A percentile compares a stretch with the other conserved stretches of the same genome.
These are phyloP conservation scores for Fomitopsis pinicola DNA, from an alignment of 1,284 basidiomycete species.

Conservation along the genomic window DNA sequence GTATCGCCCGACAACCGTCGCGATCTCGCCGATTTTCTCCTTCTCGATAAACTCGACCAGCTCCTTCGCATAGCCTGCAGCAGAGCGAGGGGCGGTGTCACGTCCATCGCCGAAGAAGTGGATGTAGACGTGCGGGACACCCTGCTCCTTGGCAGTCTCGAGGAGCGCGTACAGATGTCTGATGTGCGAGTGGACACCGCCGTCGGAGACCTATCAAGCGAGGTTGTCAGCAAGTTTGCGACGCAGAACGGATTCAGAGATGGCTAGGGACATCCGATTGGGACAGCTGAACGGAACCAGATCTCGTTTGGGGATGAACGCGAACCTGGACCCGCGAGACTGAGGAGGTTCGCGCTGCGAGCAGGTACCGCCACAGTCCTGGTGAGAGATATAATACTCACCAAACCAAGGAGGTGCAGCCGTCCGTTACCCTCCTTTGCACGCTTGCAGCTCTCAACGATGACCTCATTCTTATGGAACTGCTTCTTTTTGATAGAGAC, in stretches of 20 bases:
- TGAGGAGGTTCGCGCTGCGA: neutral
- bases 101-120: slow-evolving; percentile 91
- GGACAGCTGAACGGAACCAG: neutral
- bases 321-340: neutral
- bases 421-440: slow-evolving; percentile 81
- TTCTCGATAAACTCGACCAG: slow-evolving; percentile 75
- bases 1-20: slow-evolving; percentile 83
- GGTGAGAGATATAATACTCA: slow-evolving; percentile 31
- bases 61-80: slow-evolving; percentile 69
- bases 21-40: slow-evolving; percentile 70
- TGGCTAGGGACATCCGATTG: neutral
- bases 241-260: neutral
- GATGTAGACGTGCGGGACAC: slow-evolving; percentile 80
- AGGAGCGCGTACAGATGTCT: slow-evolving; percentile 82
- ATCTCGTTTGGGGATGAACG: slow-evolving; percentile 1
- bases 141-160: slow-evolving; percentile 81
- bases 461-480: slow-evolving; percentile 75
- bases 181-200: slow-evolving; percentile 94
- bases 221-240: neutral
- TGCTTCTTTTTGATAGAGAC: slow-evolving; percentile 84
- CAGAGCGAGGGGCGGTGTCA: slow-evolving; percentile 83
- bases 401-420: slow-evolving; percentile 80
- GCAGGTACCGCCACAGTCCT: neutral
- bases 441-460: slow-evolving; percentile 68
- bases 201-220: slow-evolving; percentile 72